Evolutionary conservation across 1,284 basidiomycete genomes (phyloP).

Genomic region (Moesziomyces aphidis): DNA sequence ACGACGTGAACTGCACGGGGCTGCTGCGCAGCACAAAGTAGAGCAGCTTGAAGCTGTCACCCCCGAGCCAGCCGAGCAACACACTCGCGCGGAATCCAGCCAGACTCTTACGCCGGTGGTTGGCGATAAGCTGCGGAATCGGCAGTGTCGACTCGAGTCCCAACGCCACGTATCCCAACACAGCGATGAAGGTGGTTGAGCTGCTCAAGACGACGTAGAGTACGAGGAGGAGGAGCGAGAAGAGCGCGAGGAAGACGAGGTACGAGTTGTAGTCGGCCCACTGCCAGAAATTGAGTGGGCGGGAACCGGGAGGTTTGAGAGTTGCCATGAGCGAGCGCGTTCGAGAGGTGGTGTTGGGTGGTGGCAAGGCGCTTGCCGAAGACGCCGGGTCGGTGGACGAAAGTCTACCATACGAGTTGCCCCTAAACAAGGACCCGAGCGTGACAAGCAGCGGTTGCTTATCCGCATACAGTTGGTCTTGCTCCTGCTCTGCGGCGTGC

Average conservation of each 20-base stretch:
- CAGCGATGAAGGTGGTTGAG: conserved; percentile 74
- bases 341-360: background rate
- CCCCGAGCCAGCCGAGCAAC: conserved; percentile 71
- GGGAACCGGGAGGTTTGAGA: background rate
- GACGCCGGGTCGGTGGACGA: conserved; percentile 15
- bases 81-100: conserved; percentile 87
- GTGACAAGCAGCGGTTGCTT: conserved; percentile 47
- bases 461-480: conserved; percentile 27
- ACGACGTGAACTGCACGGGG: conserved; percentile 53
- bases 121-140: conserved; percentile 54
- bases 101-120: conserved; percentile 79
- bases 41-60: conserved; percentile 68
- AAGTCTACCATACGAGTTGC: conserved; percentile 13
- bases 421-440: conserved; percentile 22
- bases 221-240: conserved; percentile 71
- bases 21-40: conserved; percentile 44
- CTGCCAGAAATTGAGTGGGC: conserved; percentile 85
- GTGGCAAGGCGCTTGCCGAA: background rate
- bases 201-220: conserved; percentile 76
- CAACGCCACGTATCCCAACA: conserved; percentile 81
- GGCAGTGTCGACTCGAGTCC: conserved; percentile 70
- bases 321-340: background rate
- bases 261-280: conserved; percentile 80
- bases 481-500: conserved; percentile 9
- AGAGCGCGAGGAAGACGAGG: conserved; percentile 82